Base-by-base conservation (phyloP, 371 early-diverging fungal genomes). In the Lichtheimia hyalospora region DNA sequence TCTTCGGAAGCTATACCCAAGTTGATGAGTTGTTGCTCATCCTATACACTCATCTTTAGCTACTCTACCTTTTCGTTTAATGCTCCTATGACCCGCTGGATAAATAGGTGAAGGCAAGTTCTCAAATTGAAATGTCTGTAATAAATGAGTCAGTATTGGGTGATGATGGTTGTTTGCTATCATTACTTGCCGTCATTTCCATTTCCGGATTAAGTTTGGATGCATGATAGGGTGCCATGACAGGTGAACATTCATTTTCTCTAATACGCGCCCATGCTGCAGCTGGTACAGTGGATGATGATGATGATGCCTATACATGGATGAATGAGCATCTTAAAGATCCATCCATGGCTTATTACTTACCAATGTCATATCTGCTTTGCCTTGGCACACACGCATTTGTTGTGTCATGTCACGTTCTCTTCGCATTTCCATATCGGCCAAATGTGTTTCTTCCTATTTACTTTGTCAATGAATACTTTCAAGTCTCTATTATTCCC, bases 131-230 rank as follows among this genome's bases (percentile, higher is more conserved):
- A 77, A 74, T 20, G 62, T 64, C 78, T 77, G 44, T 14, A 27
- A 23, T 1, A 25, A n/a, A 15, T 23, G 6, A 48, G 39, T n/a
- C 20, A 42, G n/a, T n/a, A n/a, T n/a, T n/a, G n/a, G 25, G 34
- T 34, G 10, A 34, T 34, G 28, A 7, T 28, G 6, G 1, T n/a
- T 28, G 34, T 34, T 34, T 25, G 5, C 3, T n/a, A 43, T n/a
- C 6, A 43, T 6, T 21, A 12, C 59, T 63, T 67, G 74, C 78
- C 25, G 78, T 72, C 73, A 74, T 74, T 58, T 77, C 78, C 39
- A 74, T 65, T 49, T 77, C 78, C 20, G 78, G 78, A 24, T 77
- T 77, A 6, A 77, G 60, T 60, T 67, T 77, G 2, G 78, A 77
- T 18, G 73, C 74, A 54, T 72, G 74, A 60, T 77, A 77, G 5